Evolutionary conservation across 208 protist genomes (phyloP).

Genomic region (Crithidia thermophila): DNA sequence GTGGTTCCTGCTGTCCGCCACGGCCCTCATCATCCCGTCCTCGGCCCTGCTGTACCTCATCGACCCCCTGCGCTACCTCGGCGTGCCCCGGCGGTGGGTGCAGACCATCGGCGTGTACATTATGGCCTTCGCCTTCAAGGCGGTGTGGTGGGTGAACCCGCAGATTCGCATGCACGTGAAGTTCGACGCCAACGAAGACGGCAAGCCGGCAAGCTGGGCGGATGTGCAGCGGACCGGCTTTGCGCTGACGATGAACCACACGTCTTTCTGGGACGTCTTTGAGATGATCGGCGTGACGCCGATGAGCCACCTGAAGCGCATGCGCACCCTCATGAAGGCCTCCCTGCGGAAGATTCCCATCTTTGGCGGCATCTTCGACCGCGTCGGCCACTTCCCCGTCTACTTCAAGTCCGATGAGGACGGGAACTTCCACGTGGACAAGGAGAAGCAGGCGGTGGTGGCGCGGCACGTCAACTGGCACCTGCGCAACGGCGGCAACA

Average conservation of each 20-base stretch:
- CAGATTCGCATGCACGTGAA: slow-evolving; percentile 41
- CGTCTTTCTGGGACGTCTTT: slow-evolving; percentile 73
- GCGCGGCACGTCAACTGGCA: slow-evolving; percentile 32
- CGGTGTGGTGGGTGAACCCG: slow-evolving; percentile 44
- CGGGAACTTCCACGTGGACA: slow-evolving; percentile 62
- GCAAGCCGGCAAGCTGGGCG: slow-evolving; percentile 31
- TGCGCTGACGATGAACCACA: slow-evolving; percentile 64
- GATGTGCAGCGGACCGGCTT: slow-evolving; percentile 33
- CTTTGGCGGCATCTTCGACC: slow-evolving; percentile 59
- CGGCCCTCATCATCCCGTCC: slow-evolving; percentile 33
- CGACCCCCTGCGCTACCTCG: slow-evolving; percentile 47
- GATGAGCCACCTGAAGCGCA: slow-evolving; percentile 28
- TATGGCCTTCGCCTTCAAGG: slow-evolving; percentile 32
- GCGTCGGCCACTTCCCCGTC: slow-evolving; percentile 66
- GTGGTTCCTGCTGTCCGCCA: slow-evolving; percentile 51
- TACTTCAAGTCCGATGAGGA: slow-evolving; percentile 69
- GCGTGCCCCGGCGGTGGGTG: slow-evolving; percentile 33
- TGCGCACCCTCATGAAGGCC: slow-evolving; percentile 63
- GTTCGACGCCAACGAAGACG: slow-evolving; percentile 44
- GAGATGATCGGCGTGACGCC: slow-evolving; percentile 41
- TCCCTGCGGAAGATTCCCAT: slow-evolving; percentile 58
- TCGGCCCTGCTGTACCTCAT: slow-evolving; percentile 37
- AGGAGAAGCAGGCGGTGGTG: slow-evolving; percentile 56
- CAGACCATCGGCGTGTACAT: slow-evolving; percentile 32
- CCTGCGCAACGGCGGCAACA: slow-evolving; percentile 37